Base-by-base conservation (phyloP, 2,329 filamentous ascomycete genomes). In the Calonectria hongkongensis region DNA sequence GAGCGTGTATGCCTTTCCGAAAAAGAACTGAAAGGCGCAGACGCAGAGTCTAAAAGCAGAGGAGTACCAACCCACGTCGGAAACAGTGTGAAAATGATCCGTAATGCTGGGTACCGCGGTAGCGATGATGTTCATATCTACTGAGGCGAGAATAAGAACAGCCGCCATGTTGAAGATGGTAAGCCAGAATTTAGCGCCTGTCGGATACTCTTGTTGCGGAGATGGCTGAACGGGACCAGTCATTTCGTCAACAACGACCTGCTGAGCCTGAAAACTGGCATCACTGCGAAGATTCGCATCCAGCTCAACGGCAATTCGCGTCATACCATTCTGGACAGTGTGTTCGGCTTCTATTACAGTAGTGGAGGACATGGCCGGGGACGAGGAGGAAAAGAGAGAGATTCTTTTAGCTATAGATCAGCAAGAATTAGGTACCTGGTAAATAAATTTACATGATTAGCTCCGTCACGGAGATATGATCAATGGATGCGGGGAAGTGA, bases 21-120 rank as follows among this genome's bases (percentile, higher is more conserved):
- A 76, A 5, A 76, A 28, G 18, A 76, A 76, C 2, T 76, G 74
- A 69, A 88, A 88, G 36, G 87, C 80, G 39, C 84, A 80, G 51
- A 87, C 75, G 2, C 79, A 88, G 69, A 86, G 84, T 28, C 78
- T 80, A 33, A 83, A 86, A 4, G 74, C 72, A 0, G 77, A 76
- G 4, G 75, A 73, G 58, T 81, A 80, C 78, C 79, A 80, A 2
- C 78, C 77, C 0, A 79, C 28, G 28, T 80, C 74, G 6, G 72
- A 70, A 9, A 79, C 68, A 0, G 74, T 78, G 7, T 79, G 78
- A 4, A 80, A 80, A 21, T 80, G 68, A 3, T 81, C 75, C 1
- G 76, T 79, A 78, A 81, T 60, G 47, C 73, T 16, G 75, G 84
- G 77, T n/a, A 79, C 67, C 28, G 76, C 78, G 1, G 77, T 78